Base-by-base conservation (phyloP, 2,329 filamentous ascomycete genomes). In the Aspergillus neotritici region DNA sequence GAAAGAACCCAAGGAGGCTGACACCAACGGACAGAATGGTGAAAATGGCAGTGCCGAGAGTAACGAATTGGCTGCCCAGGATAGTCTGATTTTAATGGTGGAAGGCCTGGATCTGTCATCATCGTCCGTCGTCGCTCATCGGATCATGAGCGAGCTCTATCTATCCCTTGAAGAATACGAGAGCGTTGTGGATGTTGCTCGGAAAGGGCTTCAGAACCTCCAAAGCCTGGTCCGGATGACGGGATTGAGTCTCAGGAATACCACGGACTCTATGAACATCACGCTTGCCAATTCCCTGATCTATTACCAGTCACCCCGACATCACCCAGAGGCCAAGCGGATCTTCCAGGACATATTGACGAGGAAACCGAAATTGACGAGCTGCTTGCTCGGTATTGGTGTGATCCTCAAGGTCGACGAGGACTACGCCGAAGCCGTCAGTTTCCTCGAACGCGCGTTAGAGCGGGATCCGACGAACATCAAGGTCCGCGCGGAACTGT, bases 391-490 rank as follows among this genome's bases (percentile, higher is more conserved):
- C 35, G 93, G 93, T 1, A 81, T 96, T 29, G 94, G 93, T 1
- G 69, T 97, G 16, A 91, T 98, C 32, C 84, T 90, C 36, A 89
- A 96, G 64, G 93, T 97, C 56, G 89, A 95, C 52, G 85, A 95
- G 57, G 86, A 97, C 50, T 96, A 87, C 56, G 74, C 79, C 36
- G 77, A 87, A 56, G 93, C 94, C 0, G 81, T 90, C 31, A 78
- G 84, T 21, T 96, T 94, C 57, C 70, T 98, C 10, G 77, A 77
- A 31, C 79, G 87, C 50, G 93, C 93, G 1, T 64, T 94, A 17
- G 64, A 82, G 50, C 79, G 86, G 16, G 87, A 95, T 58, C 71
- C 76, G 2, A 71, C 73, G 9, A 95, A 96, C 53, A 72, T 89
- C 14, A 84, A 83, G 25, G 84, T 98, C 34, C 83, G 81, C 43